Evolutionary conservation across 2,329 filamentous ascomycete genomes (phyloP).

Genomic region (Sporothrix brunneoviolacea): DNA sequence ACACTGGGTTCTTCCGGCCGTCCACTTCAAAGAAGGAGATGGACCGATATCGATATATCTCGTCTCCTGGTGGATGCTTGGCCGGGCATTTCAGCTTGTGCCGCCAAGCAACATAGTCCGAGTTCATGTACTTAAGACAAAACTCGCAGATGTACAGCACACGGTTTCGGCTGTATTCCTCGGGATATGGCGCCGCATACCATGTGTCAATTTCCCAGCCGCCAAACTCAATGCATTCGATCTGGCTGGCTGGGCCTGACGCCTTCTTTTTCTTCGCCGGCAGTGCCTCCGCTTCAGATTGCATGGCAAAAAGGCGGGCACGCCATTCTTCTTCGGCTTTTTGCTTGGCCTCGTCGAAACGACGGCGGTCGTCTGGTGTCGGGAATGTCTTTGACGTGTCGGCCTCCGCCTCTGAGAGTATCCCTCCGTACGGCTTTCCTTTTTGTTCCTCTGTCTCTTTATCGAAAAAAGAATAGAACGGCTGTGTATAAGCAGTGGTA

Average conservation of each 20-base stretch:
- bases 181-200: constrained; percentile 96
- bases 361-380: constrained; percentile 68
- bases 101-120: constrained; percentile 94
- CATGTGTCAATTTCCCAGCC: constrained; percentile 98
- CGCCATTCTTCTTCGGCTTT: constrained; percentile 92
- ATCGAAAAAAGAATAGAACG: constrained; percentile 84
- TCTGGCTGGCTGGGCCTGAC: constrained; percentile 85
- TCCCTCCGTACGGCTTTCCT: constrained; percentile 91
- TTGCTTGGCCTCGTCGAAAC: constrained; percentile 84
- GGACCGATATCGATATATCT: constrained; percentile 88
- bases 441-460: constrained; percentile 84
- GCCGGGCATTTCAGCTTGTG: constrained; percentile 96
- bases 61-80: constrained; percentile 94
- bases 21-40: constrained; percentile 97
- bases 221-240: constrained; percentile 97
- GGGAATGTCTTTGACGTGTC: constrained; percentile 88
- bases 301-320: constrained; percentile 51
- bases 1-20: constrained; percentile 93
- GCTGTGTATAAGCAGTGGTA: constrained; percentile 53
- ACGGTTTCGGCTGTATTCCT: constrained; percentile 94
- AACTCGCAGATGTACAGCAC: constrained; percentile 99
- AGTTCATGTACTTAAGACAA: constrained; percentile 99
- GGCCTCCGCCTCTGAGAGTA: constrained; percentile 79
- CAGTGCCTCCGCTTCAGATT: constrained; percentile 61
- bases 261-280: constrained; percentile 64